These are phyloP conservation scores for Cicer cuneatum DNA, from an alignment of 306 rosid genomes.

Conservation along the genomic window DNA sequence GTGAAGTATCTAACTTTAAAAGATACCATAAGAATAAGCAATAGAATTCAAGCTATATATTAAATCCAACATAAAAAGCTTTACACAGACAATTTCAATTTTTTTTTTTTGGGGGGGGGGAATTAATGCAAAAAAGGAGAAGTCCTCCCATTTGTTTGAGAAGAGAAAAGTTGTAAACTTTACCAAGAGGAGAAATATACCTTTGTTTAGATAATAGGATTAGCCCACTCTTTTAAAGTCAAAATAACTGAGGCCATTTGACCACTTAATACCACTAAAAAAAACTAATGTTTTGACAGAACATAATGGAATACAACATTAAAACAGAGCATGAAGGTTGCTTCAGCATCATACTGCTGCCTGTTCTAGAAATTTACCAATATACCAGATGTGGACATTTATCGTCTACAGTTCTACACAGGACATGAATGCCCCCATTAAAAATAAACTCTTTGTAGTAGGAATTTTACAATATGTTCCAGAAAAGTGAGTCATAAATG, in stretches of 20 bases:
- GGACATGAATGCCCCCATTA: neutral
- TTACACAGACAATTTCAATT: no score
- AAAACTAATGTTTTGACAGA: neutral
- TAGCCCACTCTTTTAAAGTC: no score
- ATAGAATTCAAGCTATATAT: neutral
- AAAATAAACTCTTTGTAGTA: no score
- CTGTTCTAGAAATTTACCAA: neutral
- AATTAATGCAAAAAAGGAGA: no score
- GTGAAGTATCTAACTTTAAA: neutral
- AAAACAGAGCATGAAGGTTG: neutral
- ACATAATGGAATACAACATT: constrained; percentile 4
- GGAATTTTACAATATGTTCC: neutral
- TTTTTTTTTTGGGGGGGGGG: no score
- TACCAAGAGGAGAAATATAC: no score
- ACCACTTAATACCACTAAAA: neutral
- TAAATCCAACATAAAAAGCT: no score
- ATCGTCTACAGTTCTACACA: neutral
- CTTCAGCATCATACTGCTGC: neutral
- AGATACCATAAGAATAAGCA: neutral
- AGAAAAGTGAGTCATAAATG: neutral
- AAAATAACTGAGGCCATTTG: no score
- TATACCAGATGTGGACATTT: neutral
- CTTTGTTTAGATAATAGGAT: no score
- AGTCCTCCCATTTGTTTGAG: no score
- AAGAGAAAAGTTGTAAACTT: no score